phyloP scores from a whole-genome alignment of 805 yeast genomes.

The Sugiyamaella qingdaonensis region DNA sequence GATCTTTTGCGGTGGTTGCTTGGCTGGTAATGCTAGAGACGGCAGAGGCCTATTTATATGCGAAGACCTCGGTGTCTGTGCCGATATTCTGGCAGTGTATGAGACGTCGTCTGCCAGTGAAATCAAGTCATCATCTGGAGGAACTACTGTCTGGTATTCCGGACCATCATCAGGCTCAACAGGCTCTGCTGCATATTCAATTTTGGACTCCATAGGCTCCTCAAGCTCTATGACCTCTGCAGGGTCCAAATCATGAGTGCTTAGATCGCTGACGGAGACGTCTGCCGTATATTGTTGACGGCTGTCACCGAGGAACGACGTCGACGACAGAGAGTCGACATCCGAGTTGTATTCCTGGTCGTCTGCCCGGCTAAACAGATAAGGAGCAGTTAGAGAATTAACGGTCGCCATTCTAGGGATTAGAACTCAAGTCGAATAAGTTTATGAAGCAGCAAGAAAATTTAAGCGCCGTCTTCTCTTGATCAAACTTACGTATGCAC shows the following conservation, averaged over 20 bases:
- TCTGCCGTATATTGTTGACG: too few relatives aligned
- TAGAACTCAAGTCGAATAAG: not conserved
- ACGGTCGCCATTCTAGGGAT: not conserved
- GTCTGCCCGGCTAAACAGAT: not conserved
- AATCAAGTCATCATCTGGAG: not conserved
- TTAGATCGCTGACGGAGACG: too few relatives aligned
- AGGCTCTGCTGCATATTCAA: too few relatives aligned
- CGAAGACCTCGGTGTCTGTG: not conserved
- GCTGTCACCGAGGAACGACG: not conserved
- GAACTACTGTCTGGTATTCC: not conserved
- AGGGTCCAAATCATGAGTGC: too few relatives aligned
- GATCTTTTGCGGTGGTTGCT: slow-evolving; percentile 1
- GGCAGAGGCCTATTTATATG: not conserved
- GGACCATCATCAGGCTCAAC: too few relatives aligned
- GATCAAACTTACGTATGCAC: too few relatives aligned
- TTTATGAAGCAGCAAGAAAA: too few relatives aligned
- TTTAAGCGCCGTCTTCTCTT: too few relatives aligned
- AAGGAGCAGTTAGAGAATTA: not conserved
- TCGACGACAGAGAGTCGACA: not conserved
- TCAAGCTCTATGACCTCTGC: too few relatives aligned
- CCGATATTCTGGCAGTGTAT: not conserved
- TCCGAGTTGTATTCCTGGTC: not conserved
- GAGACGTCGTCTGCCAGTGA: not conserved
- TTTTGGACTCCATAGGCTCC: too few relatives aligned
- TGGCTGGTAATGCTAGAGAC: not conserved